Base-by-base conservation (phyloP, 768 basidiomycete species). In the Symmetrospora coprosmae region DNA sequence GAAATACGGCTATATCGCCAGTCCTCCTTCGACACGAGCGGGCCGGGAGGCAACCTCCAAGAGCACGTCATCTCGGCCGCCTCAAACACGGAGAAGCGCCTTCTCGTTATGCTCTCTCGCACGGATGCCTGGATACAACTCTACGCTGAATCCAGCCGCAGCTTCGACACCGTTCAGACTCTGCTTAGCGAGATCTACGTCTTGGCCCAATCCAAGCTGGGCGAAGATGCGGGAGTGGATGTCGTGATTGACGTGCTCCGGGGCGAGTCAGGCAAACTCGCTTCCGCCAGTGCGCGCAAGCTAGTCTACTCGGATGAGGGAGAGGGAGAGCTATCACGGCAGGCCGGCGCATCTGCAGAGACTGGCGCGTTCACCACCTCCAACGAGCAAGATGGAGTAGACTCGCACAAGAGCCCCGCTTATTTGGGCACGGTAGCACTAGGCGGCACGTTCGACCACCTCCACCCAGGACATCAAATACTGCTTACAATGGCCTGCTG, bases 401-500 rank as follows among this genome's bases (percentile, higher is more conserved):
- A 21, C n/a, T 27, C 52, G 2, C 34, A 55, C 27, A 16, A 30
- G 6, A 58, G 25, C 11, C 47, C 27, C 6, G 19, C 13, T 3
- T 23, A 11, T 5, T 65, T 48, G 30, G 33, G 27, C 1, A 85
- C 88, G 50, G 80, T 84, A n/a, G 85, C 82, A 0, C 77, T 96
- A 7, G 92, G 94, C 5, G 94, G 94, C 0, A 97, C 94, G 0
- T 97, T 97, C 72, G 94, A 99, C 73, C 94, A 97, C 71, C 80
- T 99, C 16, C 94, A 99, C 70, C 81, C 89, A 2, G 94, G 92
- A 0, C 94, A 99, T 75, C 94, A 94, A 74, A 91, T 99, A 62
- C 80, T 99, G 28, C 79, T 99, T 11, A 86, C 87, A 68, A 88
- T 94, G 82, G 84, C 81, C 13, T 82, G 86, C 1, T 89, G 84